Conservation (phyloP, 1,284 basidiomycete species). For the Microbotryum lychnidis-dioicae region DNA sequence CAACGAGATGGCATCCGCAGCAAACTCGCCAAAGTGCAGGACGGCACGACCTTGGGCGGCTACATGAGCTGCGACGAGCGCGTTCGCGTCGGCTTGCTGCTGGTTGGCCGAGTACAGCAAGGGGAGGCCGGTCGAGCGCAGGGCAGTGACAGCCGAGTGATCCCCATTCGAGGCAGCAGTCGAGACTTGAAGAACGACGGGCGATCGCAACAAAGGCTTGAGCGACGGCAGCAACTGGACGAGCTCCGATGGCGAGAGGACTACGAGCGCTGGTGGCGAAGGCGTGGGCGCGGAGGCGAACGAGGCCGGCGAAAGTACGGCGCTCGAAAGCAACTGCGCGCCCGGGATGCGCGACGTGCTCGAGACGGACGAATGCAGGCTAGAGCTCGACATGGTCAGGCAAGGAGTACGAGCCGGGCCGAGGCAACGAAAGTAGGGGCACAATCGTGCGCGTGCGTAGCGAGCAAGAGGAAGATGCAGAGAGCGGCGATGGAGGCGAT, state of each 20-base stretch:
- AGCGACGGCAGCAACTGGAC: conserved; percentile 22
- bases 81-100: conserved; percentile 37
- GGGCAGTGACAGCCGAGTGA: conserved; percentile 39
- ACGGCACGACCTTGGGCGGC: conserved; percentile 36
- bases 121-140: conserved; percentile 39
- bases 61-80: conserved; percentile 38
- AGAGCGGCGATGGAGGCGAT: too few relatives aligned
- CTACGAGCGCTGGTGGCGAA: conserved; percentile 11
- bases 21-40: conserved; percentile 35
- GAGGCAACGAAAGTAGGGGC: too few relatives aligned
- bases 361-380: conserved; percentile 16
- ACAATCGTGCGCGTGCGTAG: too few relatives aligned
- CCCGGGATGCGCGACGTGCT: conserved; percentile 11
- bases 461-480: too few relatives aligned
- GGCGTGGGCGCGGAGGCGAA: conserved; percentile 1
- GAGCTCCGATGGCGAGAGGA: conserved; percentile 15
- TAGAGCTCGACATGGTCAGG: conserved; percentile 4
- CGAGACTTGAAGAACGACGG: conserved; percentile 30
- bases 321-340: conserved; percentile 15
- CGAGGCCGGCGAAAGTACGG: conserved; percentile 12
- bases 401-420: background rate
- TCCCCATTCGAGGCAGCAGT: conserved; percentile 28
- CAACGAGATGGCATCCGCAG: background rate
- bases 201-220: conserved; percentile 11
- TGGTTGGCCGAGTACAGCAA: conserved; percentile 38